These are phyloP conservation scores for Botrytis sinoallii DNA, from an alignment of 2,329 filamentous ascomycete genomes.

Conservation along the genomic window DNA sequence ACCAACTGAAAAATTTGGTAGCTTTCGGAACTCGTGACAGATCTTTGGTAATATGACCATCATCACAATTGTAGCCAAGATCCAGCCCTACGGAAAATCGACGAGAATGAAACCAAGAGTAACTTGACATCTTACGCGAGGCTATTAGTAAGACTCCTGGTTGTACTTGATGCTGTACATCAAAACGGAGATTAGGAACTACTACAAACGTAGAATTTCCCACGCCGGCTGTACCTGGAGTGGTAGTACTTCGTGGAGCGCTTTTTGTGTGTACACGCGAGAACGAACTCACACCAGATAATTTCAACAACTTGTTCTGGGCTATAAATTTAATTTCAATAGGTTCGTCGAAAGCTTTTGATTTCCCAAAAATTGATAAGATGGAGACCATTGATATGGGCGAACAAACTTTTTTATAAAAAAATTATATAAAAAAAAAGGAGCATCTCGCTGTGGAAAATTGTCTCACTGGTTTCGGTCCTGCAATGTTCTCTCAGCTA, in stretches of 20 bases:
- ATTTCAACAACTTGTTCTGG: not conserved
- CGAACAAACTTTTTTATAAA: not conserved
- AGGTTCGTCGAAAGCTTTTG: not conserved
- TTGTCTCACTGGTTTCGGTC: not conserved
- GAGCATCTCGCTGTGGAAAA: not conserved
- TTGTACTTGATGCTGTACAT: not conserved
- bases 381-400: not conserved
- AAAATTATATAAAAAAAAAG: not conserved
- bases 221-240: not conserved
- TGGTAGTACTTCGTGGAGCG: not conserved
- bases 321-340: not conserved
- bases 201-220: constrained; percentile 5
- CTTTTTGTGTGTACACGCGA: not conserved
- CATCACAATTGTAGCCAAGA: not conserved
- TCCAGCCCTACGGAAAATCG: constrained; percentile 8
- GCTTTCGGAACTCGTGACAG: not conserved
- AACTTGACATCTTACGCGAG: not conserved
- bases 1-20: not conserved
- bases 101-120: not conserved
- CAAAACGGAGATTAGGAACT: constrained; percentile 8
- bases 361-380: not conserved
- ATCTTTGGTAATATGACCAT: not conserved
- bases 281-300: not conserved
- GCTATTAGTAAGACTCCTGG: not conserved
- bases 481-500: not conserved